Evolutionary conservation across 2,329 filamentous ascomycete genomes (phyloP).

Genomic region (Tolypocladium pustulatum): DNA sequence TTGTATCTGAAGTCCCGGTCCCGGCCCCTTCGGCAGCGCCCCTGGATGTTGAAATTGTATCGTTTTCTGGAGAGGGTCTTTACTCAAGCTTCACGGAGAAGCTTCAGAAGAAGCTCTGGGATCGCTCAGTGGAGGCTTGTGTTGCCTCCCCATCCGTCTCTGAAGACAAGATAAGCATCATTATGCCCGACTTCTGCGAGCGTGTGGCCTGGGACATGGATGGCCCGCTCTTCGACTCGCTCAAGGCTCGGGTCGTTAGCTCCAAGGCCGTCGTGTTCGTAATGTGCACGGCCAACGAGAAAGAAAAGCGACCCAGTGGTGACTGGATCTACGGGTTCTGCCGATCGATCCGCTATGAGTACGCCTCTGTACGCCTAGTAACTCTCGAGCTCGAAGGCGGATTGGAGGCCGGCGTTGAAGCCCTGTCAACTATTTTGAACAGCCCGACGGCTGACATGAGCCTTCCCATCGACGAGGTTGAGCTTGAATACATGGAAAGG

Average conservation of each 20-base stretch:
- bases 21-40: not conserved
- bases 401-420: conserved; percentile 1
- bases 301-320: not conserved
- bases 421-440: not conserved
- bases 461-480: conserved; percentile 3
- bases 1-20: not conserved
- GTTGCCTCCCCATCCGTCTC: conserved; percentile 14
- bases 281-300: not conserved
- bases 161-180: conserved; percentile 13
- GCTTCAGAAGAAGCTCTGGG: not conserved
- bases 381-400: not conserved
- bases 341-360: not conserved
- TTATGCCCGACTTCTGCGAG: conserved; percentile 4
- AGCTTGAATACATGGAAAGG: conserved; percentile 7
- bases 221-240: not conserved
- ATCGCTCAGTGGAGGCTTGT: not conserved
- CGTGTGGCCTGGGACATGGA: not conserved
- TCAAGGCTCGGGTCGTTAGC: not conserved
- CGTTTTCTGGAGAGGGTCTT: not conserved
- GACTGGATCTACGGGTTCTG: not conserved
- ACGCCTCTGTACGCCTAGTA: not conserved
- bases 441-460: not conserved
- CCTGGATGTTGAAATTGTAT: not conserved
- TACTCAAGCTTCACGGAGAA: not conserved
- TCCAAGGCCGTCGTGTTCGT: not conserved